Evolutionary conservation across 2,329 filamentous ascomycete species (phyloP).

Genomic region (Exophiala phaeomuriformis): DNA sequence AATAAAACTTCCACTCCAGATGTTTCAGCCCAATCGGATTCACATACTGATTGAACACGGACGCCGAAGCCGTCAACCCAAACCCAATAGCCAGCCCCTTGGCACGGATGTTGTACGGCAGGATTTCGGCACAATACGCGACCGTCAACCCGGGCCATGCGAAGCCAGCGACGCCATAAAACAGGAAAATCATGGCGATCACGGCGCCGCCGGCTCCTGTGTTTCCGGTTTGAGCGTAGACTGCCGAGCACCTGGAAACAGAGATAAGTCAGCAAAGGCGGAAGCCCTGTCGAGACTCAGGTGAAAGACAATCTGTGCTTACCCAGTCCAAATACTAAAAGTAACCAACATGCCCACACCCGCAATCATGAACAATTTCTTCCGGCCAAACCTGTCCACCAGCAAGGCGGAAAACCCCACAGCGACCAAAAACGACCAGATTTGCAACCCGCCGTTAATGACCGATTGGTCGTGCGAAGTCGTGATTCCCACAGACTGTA

Average conservation of each 20-base stretch:
- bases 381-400: conserved; percentile 37
- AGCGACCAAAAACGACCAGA: conserved; percentile 35
- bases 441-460: conserved; percentile 38
- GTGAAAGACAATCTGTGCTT: neutral
- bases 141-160: conserved; percentile 30
- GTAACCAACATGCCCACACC: conserved; percentile 39
- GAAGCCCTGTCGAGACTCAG: too few relatives aligned
- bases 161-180: conserved; percentile 33
- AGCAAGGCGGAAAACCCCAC: conserved; percentile 32
- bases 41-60: conserved; percentile 28
- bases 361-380: conserved; percentile 38
- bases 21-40: conserved; percentile 33
- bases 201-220: conserved; percentile 32
- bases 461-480: conserved; percentile 33
- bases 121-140: conserved; percentile 41
- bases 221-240: conserved; percentile 30
- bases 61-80: conserved; percentile 12
- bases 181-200: conserved; percentile 40
- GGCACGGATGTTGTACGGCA: conserved; percentile 35
- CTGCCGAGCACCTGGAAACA: conserved; percentile 29
- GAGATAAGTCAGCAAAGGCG: too few relatives aligned
- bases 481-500: conserved; percentile 35
- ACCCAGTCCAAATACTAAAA: conserved; percentile 37
- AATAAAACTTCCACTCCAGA: conserved; percentile 33
- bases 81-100: conserved; percentile 34